phyloP scores from a whole-genome alignment of 2,329 filamentous ascomycete species.

The Biscogniauxia marginata region DNA sequence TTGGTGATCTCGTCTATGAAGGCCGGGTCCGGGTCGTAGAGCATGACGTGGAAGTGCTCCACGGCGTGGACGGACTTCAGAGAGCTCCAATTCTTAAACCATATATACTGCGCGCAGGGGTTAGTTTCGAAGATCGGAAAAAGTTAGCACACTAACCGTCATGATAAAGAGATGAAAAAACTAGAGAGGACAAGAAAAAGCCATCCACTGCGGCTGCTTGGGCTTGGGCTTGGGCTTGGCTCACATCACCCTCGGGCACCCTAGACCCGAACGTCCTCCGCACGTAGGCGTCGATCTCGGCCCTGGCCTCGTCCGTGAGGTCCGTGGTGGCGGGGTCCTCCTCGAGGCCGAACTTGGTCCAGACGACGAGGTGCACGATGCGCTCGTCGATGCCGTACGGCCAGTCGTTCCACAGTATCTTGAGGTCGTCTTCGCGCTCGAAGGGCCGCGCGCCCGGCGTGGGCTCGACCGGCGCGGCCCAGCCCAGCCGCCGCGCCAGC shows the following conservation, averaged over 20 bases:
- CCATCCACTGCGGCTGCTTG: not conserved
- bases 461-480: slow-evolving; percentile 50
- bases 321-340: slow-evolving; percentile 66
- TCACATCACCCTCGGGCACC: slow-evolving; percentile 53
- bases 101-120: slow-evolving; percentile 45
- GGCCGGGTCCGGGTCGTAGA: slow-evolving; percentile 69
- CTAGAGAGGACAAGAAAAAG: not conserved
- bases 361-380: slow-evolving; percentile 85
- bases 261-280: slow-evolving; percentile 59
- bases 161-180: not conserved
- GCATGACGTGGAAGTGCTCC: slow-evolving; percentile 94
- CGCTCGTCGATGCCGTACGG: slow-evolving; percentile 79
- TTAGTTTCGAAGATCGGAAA: not conserved
- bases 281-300: slow-evolving; percentile 70
- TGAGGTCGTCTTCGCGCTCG: slow-evolving; percentile 56
- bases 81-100: slow-evolving; percentile 87
- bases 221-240: slow-evolving; percentile 22
- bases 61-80: slow-evolving; percentile 84
- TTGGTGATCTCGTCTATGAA: slow-evolving; percentile 71
- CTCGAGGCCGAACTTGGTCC: slow-evolving; percentile 83
- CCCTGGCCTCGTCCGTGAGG: slow-evolving; percentile 61
- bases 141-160: slow-evolving; percentile 1
- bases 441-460: slow-evolving; percentile 42
- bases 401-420: slow-evolving; percentile 87
- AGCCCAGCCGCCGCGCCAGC: slow-evolving; percentile 65